Percentiles rank a stretch among this genome's conserved stretches.
phyloP scores from a whole-genome alignment of 23 red algal species.

The Gracilaria gracilis region DNA sequence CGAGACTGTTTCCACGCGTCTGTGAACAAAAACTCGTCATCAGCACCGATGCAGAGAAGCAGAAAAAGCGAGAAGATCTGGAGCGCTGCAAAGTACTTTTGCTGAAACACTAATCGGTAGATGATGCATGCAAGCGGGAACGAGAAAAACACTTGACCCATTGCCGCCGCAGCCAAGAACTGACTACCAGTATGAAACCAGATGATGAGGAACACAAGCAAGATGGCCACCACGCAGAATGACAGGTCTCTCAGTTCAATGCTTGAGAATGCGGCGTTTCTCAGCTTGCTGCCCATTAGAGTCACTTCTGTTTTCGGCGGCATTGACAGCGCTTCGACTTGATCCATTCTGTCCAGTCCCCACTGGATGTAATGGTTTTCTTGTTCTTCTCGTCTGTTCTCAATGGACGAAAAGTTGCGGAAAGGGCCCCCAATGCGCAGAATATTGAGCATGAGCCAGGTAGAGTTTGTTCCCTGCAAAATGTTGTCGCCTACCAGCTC shows the following conservation, averaged over 20 bases:
- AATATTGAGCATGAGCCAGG: constrained; percentile 39
- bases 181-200: constrained; percentile 62
- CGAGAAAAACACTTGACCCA: constrained; percentile 78
- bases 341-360: not conserved
- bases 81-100: constrained; percentile 64
- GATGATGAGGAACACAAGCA: constrained; percentile 71
- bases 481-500: constrained; percentile 33
- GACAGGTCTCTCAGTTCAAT: constrained; percentile 39
- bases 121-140: constrained; percentile 71
- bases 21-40: constrained; percentile 85
- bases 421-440: constrained; percentile 42
- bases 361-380: constrained; percentile 26
- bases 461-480: not conserved
- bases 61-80: constrained; percentile 81
- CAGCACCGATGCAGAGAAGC: constrained; percentile 73
- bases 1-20: constrained; percentile 77
- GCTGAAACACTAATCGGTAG: constrained; percentile 76
- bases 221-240: constrained; percentile 64
- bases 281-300: not conserved
- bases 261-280: constrained; percentile 18
- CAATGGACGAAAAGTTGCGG: not conserved
- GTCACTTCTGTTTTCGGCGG: not conserved
- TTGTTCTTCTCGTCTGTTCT: constrained; percentile 9
- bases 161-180: constrained; percentile 56
- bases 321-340: constrained; percentile 3